phyloP scores from a whole-genome alignment of 225 moss, liverwort and hornwort genomes.

The Pseudisothecium myosuroides region DNA sequence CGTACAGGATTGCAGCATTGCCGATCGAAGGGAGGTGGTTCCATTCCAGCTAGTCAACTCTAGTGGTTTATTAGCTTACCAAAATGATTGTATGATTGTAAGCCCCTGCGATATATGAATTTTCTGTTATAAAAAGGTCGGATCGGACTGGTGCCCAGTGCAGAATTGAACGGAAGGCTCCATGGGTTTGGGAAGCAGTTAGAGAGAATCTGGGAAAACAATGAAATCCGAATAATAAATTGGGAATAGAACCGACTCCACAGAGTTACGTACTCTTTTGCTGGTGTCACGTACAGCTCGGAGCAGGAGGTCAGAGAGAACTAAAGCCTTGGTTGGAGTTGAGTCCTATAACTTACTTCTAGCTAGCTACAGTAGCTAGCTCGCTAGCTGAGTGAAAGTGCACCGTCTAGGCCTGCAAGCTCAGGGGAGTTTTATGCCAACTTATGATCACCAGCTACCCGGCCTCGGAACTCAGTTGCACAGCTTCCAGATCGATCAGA shows the following conservation, averaged over 20 bases:
- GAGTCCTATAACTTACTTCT: too few relatives aligned
- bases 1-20: neutral
- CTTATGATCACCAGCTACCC: neutral
- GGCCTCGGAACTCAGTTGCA: neutral
- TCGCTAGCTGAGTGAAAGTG: neutral
- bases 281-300: neutral
- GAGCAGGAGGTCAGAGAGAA: neutral
- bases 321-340: neutral
- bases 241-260: neutral
- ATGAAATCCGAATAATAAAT: neutral
- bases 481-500: too few relatives aligned
- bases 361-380: too few relatives aligned
- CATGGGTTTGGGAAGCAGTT: neutral
- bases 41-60: neutral
- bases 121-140: neutral
- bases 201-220: neutral
- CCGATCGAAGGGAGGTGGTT: neutral
- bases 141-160: neutral
- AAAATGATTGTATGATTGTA: neutral
- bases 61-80: neutral
- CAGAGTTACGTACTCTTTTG: neutral
- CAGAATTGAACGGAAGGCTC: neutral
- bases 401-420: neutral
- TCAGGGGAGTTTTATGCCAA: neutral
- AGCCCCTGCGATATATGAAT: neutral